phyloP scores from a whole-genome alignment of 306 rosid genomes.

The Mucuna pruriens region DNA sequence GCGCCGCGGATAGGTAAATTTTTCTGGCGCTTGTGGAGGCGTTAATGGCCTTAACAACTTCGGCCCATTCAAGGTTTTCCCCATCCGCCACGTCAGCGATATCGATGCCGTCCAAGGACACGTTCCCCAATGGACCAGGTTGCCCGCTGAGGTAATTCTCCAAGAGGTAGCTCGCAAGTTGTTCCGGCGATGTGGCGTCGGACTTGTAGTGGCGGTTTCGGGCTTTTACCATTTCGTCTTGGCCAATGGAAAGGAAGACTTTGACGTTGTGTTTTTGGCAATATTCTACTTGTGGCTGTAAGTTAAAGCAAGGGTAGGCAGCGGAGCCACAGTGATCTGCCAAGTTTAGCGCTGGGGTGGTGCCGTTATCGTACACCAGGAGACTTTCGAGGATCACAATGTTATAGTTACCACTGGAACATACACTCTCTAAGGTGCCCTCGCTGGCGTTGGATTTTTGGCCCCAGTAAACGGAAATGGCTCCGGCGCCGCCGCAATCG shows the following conservation, averaged over 20 bases:
- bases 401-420: not conserved
- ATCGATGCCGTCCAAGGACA: no score
- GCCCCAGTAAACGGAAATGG: not conserved
- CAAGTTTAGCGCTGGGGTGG: not conserved
- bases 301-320: not conserved
- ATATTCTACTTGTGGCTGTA: not conserved
- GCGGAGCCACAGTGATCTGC: not conserved
- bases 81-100: no score
- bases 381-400: not conserved
- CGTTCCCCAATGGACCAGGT: conserved; percentile 38
- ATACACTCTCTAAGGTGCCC: not conserved
- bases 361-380: not conserved
- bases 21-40: no score
- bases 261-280: not conserved
- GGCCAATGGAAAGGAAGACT: not conserved
- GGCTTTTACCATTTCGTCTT: not conserved
- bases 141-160: conserved; percentile 13
- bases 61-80: no score
- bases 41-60: no score
- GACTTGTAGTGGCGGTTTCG: not conserved
- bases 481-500: not conserved
- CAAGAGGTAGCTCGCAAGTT: no score
- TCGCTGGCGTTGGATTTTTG: not conserved
- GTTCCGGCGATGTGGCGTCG: no score
- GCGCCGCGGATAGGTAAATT: no score